Evolutionary conservation across 768 basidiomycete genomes (phyloP), one percentile per base, ranked within the genome.

Genomic region (Psilocybe cubensis): DNA sequence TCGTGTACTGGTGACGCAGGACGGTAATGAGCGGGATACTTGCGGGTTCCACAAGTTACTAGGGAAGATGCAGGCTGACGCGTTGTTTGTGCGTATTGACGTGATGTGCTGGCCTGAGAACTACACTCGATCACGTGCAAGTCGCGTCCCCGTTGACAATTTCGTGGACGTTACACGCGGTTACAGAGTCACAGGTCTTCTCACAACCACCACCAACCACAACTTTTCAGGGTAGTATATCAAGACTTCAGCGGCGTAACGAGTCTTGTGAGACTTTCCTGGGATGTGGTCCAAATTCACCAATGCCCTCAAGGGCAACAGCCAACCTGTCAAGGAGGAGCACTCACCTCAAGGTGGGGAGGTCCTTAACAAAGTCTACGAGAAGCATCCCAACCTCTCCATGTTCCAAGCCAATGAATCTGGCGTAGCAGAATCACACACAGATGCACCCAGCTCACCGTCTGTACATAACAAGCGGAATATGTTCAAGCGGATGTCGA

Each of bases 371-470:
- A 78, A 76, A 64, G 80, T 85, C 27, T 79, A 77, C 57, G 83
- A 87, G 67, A 83, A 85, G 54, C 84, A 87, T 56, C 84, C 83
- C 21, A 86, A 85, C 68, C 66, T 85, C 51, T 86, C 86, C 21
- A 73, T 84, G 58, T 85, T 85, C 59, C 81, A 84, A 57, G 63
- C 71, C 42, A 59, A 69, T 38, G 70, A 74, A 31, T 71, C 74
- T 50, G 61, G 64, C 3, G 66, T 66, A 3, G 38, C 66, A 1
- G 59, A 61, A 24, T 58, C 70, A 1, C 67, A 64, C 25, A 72
- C 73, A 3, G 76, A 71, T 43, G 79, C 80, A 4, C 83, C 83
- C 1, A 70, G 70, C 24, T 86, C 83, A 0, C 84, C 83, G 1
- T 81, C 83, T 7, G 83, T 74, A 59, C 70, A 74, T 60, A 70